Evolutionary conservation across 345 rosid species (phyloP).

Genomic region (Euclidium syriacum): DNA sequence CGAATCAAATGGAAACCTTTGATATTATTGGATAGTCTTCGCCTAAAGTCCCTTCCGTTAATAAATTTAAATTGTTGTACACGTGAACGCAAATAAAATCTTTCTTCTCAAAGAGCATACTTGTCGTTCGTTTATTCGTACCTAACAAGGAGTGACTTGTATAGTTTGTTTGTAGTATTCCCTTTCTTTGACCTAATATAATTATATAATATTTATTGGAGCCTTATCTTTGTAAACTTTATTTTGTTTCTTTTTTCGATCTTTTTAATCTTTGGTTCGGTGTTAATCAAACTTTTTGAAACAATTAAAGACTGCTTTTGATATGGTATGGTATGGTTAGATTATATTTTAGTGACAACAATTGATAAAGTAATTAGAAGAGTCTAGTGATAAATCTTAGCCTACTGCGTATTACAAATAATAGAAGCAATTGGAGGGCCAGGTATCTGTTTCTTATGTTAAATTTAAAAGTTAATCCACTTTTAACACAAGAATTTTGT

Average conservation of each 20-base stretch:
- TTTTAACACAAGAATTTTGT: constrained; percentile 3
- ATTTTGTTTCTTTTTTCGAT: constrained; percentile 12
- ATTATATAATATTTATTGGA: constrained; percentile 23
- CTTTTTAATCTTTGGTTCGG: constrained; percentile 18
- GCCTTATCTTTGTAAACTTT: constrained; percentile 26
- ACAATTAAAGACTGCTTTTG: constrained; percentile 8
- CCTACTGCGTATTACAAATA: not conserved
- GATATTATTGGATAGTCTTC: not conserved
- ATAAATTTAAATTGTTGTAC: not conserved
- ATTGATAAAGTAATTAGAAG: not conserved
- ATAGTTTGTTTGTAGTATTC: constrained; percentile 8
- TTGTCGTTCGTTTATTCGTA: constrained; percentile 3
- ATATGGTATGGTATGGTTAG: constrained; percentile 14
- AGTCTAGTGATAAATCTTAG: constrained; percentile 8
- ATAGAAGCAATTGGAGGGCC: not conserved
- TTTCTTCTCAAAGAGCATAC: constrained; percentile 11
- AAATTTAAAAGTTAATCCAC: constrained; percentile 1
- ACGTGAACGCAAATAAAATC: not conserved
- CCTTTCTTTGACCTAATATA: constrained; percentile 25
- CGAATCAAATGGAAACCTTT: not conserved
- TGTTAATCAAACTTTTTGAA: constrained; percentile 19
- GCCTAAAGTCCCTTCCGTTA: not conserved
- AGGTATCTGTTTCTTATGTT: not conserved
- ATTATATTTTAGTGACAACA: not conserved
- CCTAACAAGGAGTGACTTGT: not conserved